Evolutionary conservation across 1,284 basidiomycete species (phyloP).

Genomic region (Schizophyllum commune): DNA sequence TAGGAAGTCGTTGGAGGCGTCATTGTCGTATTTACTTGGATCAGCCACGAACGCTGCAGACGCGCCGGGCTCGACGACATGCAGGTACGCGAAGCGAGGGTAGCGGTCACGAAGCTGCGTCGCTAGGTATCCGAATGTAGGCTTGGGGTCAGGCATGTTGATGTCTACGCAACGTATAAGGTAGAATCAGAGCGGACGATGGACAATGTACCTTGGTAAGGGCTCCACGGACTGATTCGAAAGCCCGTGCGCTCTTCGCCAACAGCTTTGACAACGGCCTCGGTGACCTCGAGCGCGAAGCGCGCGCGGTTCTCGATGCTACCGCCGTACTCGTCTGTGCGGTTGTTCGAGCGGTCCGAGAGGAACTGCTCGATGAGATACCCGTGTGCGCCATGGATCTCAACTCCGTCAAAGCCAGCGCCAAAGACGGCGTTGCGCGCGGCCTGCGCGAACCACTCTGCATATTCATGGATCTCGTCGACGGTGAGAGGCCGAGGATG

Average conservation of each 20-base stretch:
- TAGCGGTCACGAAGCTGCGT: constrained; percentile 16
- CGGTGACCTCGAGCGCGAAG: constrained; percentile 40
- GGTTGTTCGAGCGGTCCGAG: constrained; percentile 42
- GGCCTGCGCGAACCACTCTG: constrained; percentile 1
- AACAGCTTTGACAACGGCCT: constrained; percentile 22
- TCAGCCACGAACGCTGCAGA: constrained; percentile 8
- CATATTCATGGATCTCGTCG: background rate
- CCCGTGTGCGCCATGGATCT: constrained; percentile 38
- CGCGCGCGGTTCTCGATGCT: constrained; percentile 45
- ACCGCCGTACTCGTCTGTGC: constrained; percentile 58
- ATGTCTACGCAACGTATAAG: constrained; percentile 22
- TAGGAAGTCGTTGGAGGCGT: constrained; percentile 15
- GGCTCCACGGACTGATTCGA: constrained; percentile 46
- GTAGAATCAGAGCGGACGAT: background rate
- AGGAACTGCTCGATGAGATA: constrained; percentile 55
- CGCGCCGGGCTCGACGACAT: constrained; percentile 30
- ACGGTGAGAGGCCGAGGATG: background rate
- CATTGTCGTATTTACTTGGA: constrained; percentile 3
- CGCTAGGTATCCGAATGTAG: constrained; percentile 25
- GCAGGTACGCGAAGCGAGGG: constrained; percentile 39
- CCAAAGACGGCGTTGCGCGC: constrained; percentile 7
- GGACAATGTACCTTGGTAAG: constrained; percentile 23
- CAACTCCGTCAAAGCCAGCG: constrained; percentile 48
- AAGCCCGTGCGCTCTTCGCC: constrained; percentile 33
- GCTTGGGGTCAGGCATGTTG: constrained; percentile 27